A percentile compares a stretch with the other conserved stretches of the same genome.
phyloP scores from a whole-genome alignment of 306 rosid genomes.

The Arachis stenosperma region DNA sequence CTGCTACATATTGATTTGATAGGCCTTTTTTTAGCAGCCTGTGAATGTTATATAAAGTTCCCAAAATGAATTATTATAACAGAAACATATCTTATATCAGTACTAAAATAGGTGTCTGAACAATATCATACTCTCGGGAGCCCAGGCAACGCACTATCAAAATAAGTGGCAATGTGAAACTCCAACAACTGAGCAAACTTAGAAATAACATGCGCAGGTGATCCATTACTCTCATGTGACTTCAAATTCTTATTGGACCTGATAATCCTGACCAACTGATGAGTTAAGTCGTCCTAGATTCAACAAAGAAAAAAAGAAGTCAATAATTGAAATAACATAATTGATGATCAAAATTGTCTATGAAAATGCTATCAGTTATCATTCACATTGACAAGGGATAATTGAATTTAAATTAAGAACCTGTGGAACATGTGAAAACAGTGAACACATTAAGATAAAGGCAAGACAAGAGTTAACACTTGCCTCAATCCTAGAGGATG shows the following conservation, averaged over 20 bases:
- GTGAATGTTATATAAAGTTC: slow-evolving; percentile 29
- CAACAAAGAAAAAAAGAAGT: background rate
- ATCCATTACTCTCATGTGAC: slow-evolving; percentile 93
- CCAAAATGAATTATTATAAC: slow-evolving; percentile 1
- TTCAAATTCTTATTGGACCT: slow-evolving; percentile 89
- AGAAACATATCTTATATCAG: slow-evolving; percentile 17
- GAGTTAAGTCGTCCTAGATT: slow-evolving; percentile 91
- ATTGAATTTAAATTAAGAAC: slow-evolving; percentile 16
- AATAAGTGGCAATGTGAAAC: slow-evolving; percentile 95
- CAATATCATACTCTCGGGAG: slow-evolving; percentile 77
- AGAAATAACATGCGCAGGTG: slow-evolving; percentile 96
- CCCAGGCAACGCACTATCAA: slow-evolving; percentile 95
- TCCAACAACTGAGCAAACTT: slow-evolving; percentile 97
- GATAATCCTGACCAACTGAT: slow-evolving; percentile 96
- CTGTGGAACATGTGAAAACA: background rate
- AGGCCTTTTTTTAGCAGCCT: slow-evolving; percentile 97
- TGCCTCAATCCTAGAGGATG: slow-evolving; percentile 98
- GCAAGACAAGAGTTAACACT: slow-evolving; percentile 35
- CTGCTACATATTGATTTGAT: slow-evolving; percentile 98
- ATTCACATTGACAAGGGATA: slow-evolving; percentile 21
- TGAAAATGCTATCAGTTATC: background rate
- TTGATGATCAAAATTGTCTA: too few relatives aligned
- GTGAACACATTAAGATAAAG: too few relatives aligned
- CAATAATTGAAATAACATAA: background rate
- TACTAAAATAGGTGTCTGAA: slow-evolving; percentile 10